phyloP scores from a whole-genome alignment of 768 basidiomycete species.

The Phylloporus rhodoxanthus region DNA sequence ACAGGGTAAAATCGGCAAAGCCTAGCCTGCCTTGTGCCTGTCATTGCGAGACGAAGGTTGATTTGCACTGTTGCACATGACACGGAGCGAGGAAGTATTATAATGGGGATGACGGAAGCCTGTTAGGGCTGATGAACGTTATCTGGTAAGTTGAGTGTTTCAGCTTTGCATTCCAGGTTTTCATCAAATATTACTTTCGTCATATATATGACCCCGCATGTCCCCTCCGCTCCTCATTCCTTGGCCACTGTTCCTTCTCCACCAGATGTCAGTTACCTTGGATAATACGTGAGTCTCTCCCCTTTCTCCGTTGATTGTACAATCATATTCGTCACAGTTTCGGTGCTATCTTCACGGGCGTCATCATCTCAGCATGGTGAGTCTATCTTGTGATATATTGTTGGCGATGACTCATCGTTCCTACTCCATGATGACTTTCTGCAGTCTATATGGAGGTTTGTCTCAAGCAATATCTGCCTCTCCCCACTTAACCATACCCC shows the following conservation, averaged over 20 bases:
- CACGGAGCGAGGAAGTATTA: too few species aligned
- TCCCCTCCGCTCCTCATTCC: background rate
- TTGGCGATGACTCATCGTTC: background rate
- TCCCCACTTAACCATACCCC: constrained; percentile 1
- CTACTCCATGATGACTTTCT: background rate
- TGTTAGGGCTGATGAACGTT: background rate
- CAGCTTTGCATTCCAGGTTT: background rate
- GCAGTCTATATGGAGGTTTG: constrained; percentile 50
- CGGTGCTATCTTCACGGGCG: constrained; percentile 50
- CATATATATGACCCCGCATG: background rate
- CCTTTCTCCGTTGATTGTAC: background rate
- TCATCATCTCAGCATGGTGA: constrained; percentile 48
- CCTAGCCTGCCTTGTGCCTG: too few species aligned
- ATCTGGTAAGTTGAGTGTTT: background rate
- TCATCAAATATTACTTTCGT: background rate
- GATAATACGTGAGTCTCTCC: constrained; percentile 34
- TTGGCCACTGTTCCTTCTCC: background rate
- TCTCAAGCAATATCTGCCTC: background rate
- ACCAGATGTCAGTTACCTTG: constrained; percentile 5
- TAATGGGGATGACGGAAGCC: background rate
- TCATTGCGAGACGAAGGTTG: too few species aligned
- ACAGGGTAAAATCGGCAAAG: too few species aligned
- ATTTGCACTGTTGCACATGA: too few species aligned
- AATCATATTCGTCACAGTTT: constrained; percentile 29
- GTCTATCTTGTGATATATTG: constrained; percentile 18